A percentile compares a stretch with the other conserved stretches of the same genome.
Conservation (phyloP, 768 basidiomycete species). For the Lanmaoa pseudosensibilis region DNA sequence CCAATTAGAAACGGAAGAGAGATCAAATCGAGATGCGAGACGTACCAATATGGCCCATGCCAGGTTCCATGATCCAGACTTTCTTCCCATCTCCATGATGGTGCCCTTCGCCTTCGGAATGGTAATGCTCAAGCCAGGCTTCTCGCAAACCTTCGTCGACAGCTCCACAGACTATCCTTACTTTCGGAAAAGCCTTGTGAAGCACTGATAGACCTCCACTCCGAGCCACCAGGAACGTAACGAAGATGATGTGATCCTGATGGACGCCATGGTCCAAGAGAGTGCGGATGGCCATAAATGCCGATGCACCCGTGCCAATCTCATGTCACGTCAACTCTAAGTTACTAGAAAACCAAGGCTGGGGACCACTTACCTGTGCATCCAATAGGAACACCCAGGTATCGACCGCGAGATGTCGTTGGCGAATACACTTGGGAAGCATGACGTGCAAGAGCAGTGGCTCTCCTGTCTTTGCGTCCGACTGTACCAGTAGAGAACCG, state of each 20-base stretch:
- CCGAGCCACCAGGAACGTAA: constrained; percentile 86
- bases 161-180: constrained; percentile 83
- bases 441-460: constrained; percentile 81
- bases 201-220: constrained; percentile 77
- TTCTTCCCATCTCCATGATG: constrained; percentile 54
- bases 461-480: constrained; percentile 81
- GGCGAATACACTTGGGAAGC: constrained; percentile 74
- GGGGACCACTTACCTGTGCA: constrained; percentile 58
- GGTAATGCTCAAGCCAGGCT: constrained; percentile 63
- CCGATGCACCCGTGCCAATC: constrained; percentile 92
- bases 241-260: constrained; percentile 83
- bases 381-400: constrained; percentile 88
- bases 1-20: not conserved
- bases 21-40: not conserved
- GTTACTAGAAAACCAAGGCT: not conserved
- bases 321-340: constrained; percentile 30
- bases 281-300: constrained; percentile 94
- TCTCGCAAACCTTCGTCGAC: constrained; percentile 79
- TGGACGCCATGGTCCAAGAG: constrained; percentile 89
- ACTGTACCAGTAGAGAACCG: constrained; percentile 90
- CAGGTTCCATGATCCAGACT: constrained; percentile 83
- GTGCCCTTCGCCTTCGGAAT: constrained; percentile 43
- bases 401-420: constrained; percentile 59
- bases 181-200: constrained; percentile 77
- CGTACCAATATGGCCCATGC: constrained; percentile 86